Percentiles rank a stretch among this genome's conserved stretches.
These are phyloP conservation scores for Vaccinium macrocarpon DNA, from an alignment of 148 eudicot genomes.

Conservation along the genomic window DNA sequence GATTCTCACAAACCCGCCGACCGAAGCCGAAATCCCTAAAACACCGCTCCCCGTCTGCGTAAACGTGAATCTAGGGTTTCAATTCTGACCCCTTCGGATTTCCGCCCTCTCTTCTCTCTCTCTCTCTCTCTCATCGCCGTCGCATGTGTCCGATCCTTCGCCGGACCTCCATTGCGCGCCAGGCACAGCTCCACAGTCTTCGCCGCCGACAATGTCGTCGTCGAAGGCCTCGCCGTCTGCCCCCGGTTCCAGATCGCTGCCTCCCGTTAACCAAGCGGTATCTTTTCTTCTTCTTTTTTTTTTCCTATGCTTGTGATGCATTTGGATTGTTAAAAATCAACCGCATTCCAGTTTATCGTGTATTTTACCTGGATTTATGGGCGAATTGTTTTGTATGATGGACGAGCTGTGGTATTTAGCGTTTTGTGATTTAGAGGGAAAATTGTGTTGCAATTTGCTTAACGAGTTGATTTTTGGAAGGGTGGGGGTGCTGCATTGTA, in stretches of 20 bases:
- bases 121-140: neutral
- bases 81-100: neutral
- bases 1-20: neutral
- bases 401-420: neutral
- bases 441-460: neutral
- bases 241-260: neutral
- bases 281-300: too few relatives aligned
- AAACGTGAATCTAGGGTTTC: slow-evolving; percentile 3
- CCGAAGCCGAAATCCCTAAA: neutral
- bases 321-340: neutral
- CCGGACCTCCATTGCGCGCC: slow-evolving; percentile 4
- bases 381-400: neutral
- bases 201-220: slow-evolving; percentile 48
- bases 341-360: neutral
- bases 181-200: slow-evolving; percentile 5
- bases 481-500: neutral
- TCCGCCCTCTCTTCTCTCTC: neutral
- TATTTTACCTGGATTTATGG: neutral
- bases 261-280: neutral
- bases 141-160: slow-evolving; percentile 13
- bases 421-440: neutral
- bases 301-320: neutral
- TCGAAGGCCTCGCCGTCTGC: slow-evolving; percentile 27
- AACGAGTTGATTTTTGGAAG: neutral
- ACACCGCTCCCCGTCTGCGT: neutral